These are phyloP conservation scores for Ganoderma meredithae DNA, from an alignment of 1,284 basidiomycete species.

Conservation along the genomic window DNA sequence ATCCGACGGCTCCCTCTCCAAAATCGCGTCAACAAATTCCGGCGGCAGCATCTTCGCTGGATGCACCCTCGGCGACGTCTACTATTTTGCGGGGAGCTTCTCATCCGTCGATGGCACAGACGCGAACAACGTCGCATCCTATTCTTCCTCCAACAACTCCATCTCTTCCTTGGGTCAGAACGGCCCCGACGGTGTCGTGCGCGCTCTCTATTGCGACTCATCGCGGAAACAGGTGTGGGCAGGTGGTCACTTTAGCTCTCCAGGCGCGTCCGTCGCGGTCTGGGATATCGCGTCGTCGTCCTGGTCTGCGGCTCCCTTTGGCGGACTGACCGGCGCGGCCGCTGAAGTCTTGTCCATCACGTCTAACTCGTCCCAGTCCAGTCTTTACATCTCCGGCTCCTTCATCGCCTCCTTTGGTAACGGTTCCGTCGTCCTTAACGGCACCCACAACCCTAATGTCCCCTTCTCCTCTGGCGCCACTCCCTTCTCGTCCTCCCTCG, in stretches of 20 bases:
- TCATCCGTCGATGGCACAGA: constrained; percentile 65
- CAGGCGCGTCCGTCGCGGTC: constrained; percentile 77
- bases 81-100: constrained; percentile 84
- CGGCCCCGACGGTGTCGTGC: constrained; percentile 77
- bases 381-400: constrained; percentile 88
- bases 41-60: constrained; percentile 74
- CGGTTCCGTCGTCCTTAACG: constrained; percentile 58
- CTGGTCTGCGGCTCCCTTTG: constrained; percentile 85
- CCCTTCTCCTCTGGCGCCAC: constrained; percentile 81
- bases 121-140: constrained; percentile 77
- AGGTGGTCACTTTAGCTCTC: constrained; percentile 83
- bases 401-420: constrained; percentile 83
- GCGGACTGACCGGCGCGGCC: constrained; percentile 78
- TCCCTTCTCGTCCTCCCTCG: constrained; percentile 89
- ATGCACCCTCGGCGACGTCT: constrained; percentile 65
- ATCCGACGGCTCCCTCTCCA: constrained; percentile 65
- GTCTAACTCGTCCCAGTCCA: constrained; percentile 73
- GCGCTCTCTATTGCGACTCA: constrained; percentile 85
- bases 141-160: constrained; percentile 61
- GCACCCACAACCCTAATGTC: constrained; percentile 78
- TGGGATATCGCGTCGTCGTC: constrained; percentile 73
- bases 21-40: constrained; percentile 71
- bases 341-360: constrained; percentile 81
- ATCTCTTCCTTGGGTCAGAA: constrained; percentile 69
- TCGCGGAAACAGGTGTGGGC: constrained; percentile 80